Evolutionary conservation across 345 rosid species (phyloP), one percentile per base, ranked within the genome.

Genomic region (Salix purpurea): DNA sequence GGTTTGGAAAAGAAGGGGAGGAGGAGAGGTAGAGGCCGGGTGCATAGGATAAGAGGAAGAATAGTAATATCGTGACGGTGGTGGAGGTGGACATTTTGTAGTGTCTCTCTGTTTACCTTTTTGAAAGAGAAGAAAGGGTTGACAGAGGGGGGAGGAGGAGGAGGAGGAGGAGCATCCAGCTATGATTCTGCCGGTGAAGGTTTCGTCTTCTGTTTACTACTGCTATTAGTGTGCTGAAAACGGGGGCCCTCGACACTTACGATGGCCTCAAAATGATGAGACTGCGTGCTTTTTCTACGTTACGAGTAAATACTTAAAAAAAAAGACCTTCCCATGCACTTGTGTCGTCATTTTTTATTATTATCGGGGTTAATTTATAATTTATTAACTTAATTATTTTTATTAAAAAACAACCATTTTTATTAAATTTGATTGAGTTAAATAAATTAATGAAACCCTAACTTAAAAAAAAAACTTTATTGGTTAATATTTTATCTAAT

Each of bases 181-280:
- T 93, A 89, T 90, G 94, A 84, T 86, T 86, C 88, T 76, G 87
- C 91, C 85, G 89, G 77, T 76, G 69, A 36, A 56, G 44, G 68
- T 52, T 54, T 77, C 28, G 70, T 66, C 39, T 18, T 11, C 44
- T 68, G 58, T 30, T 60, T 21, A 67, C 54, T 23, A 19, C 12
- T 69, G 64, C 14, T 58, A 58, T 23, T 23, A 58, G 64, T 58
- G 64, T 9, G 10, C 28, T n/a, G 64, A 9, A n/a, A 58, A 58
- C 8, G 24, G 61, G 13, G 4, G 64, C n/a, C 61, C 23, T 54
- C 12, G 23, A 42, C 46, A 42, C 46, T 2, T 11, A 40, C 13
- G 46, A 42, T 42, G 46, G 46, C 46, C 46, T 42, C 46, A 10
- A 42, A 42, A 42, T 42, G 14, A 42, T 42, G 46, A 42, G 10